Base-by-base conservation (phyloP, 306 rosid species). In the Dicorynia guianensis region DNA sequence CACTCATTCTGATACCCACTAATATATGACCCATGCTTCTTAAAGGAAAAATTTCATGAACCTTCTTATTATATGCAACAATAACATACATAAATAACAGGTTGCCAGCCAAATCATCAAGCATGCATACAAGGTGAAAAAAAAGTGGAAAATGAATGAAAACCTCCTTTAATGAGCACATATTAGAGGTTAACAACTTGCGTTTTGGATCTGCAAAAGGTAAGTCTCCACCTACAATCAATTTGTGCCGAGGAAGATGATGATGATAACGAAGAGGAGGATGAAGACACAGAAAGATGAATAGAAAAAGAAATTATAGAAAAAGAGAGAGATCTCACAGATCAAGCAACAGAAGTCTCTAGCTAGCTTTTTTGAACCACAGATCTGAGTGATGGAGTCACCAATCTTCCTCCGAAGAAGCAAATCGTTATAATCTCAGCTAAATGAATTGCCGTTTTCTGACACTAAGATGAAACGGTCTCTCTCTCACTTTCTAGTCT, bases 1-100 rank as follows among this genome's bases (percentile, higher is more conserved):
- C 55, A 80, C 87, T 86, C 85, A 86, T 86, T 83, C 85, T 77
- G 83, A 77, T 80, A 66, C 80, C 90, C 89, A 85, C 89, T 80
- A 68, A 40, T 54, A 34, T n/a, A 58, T 50, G 47, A 68, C 83
- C 79, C 80, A 79, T 74, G 84, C 82, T 79, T 81, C 49, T 67
- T 1, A 66, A 81, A 66, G 79, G 63, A 18, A 63, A 62, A 76
- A 75, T 57, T 63, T 61, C 47, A 61, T 72, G 71, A 80, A 70
- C 69, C 77, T 75, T 70, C 82, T 72, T 55, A 72, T 60, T 66
- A 69, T 59, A 63, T 63, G 19, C n/a, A n/a, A 46, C 74, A 75
- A 39, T 52, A 25, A 25, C 30, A 17, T 70, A 53, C 69, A 56
- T 63, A 42, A 13, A 33, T 34, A 13, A 5, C 3, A 43, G 39